Base-by-base conservation (phyloP, 371 early-diverging fungal species). In the Cokeromyces recurvatus region DNA sequence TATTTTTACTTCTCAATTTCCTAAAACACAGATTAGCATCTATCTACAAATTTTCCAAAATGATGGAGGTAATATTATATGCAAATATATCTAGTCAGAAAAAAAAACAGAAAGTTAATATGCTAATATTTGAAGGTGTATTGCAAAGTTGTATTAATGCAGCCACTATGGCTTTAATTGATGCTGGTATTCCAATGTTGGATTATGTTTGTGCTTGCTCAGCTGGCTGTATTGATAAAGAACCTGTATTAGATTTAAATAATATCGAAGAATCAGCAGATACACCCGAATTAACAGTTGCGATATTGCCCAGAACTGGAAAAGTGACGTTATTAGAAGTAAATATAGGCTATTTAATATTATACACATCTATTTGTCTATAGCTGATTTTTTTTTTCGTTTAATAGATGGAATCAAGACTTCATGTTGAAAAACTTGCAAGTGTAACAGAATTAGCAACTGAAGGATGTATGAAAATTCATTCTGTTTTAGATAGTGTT, bases 111-210 rank as follows among this genome's bases (percentile, higher is more conserved):
- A 7, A 27, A 11, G 29, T 22, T n/a, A n/a, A n/a, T n/a, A n/a
- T n/a, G n/a, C n/a, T n/a, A n/a, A n/a, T n/a, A n/a, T n/a, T 16
- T 48, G 44, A 61, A 64, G 74, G 75, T 29, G 47, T 74, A 5
- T 63, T 94, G 17, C 91, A 90, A 54, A 71, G 88, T 6, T 92
- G 91, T 47, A 90, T 96, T 45, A 96, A 97, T 67, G 98, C 94
- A 3, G 81, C 94, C 0, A 91, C 93, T 6, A 62, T 97, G 77
- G 98, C 98, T 0, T 61, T 97, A 49, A 85, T 97, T n/a, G 94
- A 97, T 59, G 98, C 98, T 5, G 97, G 98, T 34, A 86, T 97
- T 24, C 88, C 97, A n/a, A 92, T 97, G 94, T 57, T 68, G 9
- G 98, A 97, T 51, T 95, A 91, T 69, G 92, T 96, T 3, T 84